Percentiles rank a stretch among this genome's conserved stretches.
phyloP scores from a whole-genome alignment of 2,329 filamentous ascomycete genomes.

The Eurotiales sp. region DNA sequence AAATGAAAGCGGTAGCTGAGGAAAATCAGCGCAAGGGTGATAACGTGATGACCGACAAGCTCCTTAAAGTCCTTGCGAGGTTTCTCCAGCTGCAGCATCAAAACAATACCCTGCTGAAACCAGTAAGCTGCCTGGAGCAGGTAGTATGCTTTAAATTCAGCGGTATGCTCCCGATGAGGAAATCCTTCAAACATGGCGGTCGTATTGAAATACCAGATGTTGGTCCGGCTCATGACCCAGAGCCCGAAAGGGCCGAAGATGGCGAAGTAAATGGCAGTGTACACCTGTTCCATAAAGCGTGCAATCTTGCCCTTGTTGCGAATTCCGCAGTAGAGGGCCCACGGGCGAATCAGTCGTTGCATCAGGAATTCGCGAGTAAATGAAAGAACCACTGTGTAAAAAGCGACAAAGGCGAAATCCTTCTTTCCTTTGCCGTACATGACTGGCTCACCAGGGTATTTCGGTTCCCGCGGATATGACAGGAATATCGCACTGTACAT shows the following conservation, averaged over 20 bases:
- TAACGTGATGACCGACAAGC: constrained; percentile 85
- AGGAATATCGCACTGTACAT: constrained; percentile 81
- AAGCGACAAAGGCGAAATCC: constrained; percentile 81
- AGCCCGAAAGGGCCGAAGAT: constrained; percentile 78
- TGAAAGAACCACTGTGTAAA: constrained; percentile 84
- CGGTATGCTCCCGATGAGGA: constrained; percentile 77
- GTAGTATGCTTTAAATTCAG: constrained; percentile 89
- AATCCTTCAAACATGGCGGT: constrained; percentile 84
- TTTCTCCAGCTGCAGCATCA: constrained; percentile 84
- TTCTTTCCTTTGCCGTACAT: constrained; percentile 87
- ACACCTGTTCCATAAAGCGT: constrained; percentile 94
- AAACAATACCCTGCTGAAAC: constrained; percentile 88
- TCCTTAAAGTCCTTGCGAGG: constrained; percentile 93
- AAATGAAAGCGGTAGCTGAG: constrained; percentile 95
- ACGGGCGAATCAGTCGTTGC: constrained; percentile 78
- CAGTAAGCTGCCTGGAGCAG: constrained; percentile 92
- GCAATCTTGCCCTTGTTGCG: constrained; percentile 71
- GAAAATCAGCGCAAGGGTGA: constrained; percentile 77
- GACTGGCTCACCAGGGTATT: constrained; percentile 44
- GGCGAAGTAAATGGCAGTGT: constrained; percentile 87
- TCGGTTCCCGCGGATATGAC: constrained; percentile 71
- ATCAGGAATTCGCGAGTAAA: constrained; percentile 96
- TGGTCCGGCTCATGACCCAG: constrained; percentile 86
- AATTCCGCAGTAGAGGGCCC: constrained; percentile 68
- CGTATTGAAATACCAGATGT: constrained; percentile 95